phyloP scores from a whole-genome alignment of 2,329 filamentous ascomycete species.

The Paraphaeosphaeria sporulosa region DNA sequence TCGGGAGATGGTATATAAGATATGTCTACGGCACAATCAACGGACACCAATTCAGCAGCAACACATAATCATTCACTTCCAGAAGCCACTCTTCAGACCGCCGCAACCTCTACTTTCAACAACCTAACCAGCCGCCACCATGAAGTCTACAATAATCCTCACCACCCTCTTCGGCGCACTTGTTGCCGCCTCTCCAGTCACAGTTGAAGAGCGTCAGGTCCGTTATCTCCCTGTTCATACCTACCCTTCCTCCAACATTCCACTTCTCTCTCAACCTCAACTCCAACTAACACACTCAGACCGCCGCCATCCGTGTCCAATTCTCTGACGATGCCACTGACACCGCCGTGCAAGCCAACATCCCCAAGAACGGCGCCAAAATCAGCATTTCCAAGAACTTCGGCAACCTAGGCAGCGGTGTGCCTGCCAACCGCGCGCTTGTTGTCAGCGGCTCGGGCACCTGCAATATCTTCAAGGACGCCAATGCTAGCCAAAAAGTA shows the following conservation, averaged over 20 bases:
- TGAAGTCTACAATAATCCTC: slow-evolving; percentile 24
- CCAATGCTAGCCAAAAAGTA: slow-evolving; percentile 14
- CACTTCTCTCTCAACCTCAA: too few species aligned
- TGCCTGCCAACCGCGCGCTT: slow-evolving; percentile 17
- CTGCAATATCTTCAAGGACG: slow-evolving; percentile 22
- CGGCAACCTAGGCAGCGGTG: slow-evolving; percentile 13
- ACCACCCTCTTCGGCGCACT: slow-evolving; percentile 22
- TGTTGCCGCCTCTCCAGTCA: slow-evolving; percentile 16
- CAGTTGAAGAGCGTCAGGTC: slow-evolving; percentile 1
- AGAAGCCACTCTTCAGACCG: not conserved
- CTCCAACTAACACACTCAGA: slow-evolving; percentile 3
- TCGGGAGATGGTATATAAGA: not conserved
- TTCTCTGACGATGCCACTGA: slow-evolving; percentile 23
- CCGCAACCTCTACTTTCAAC: not conserved
- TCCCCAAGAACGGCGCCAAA: slow-evolving; percentile 17
- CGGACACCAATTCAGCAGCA: not conserved
- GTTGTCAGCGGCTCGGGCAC: slow-evolving; percentile 16
- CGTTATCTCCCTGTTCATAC: not conserved
- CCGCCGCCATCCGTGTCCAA: slow-evolving; percentile 19
- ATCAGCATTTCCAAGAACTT: slow-evolving; percentile 12
- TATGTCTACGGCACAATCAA: not conserved
- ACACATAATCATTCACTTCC: not conserved
- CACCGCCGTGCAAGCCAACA: slow-evolving; percentile 20
- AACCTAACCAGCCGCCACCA: slow-evolving; percentile 6
- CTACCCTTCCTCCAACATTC: not conserved